These are phyloP conservation scores for Paramarasmius palmivorus DNA, from an alignment of 1,284 basidiomycete species.

Conservation along the genomic window DNA sequence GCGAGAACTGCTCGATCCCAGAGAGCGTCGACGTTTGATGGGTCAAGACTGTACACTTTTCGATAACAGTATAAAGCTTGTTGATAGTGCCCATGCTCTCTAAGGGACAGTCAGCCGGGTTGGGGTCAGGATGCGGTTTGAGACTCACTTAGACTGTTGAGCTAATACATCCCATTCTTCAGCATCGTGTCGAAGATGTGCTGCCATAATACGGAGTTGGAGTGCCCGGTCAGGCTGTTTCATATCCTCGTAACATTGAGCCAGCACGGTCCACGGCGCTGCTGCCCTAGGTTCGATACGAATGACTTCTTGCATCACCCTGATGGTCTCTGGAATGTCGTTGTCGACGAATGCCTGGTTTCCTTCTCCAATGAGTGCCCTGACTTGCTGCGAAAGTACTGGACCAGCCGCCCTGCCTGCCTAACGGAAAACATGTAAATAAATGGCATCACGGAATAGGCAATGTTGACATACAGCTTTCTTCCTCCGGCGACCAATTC, in stretches of 20 bases:
- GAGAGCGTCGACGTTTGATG: constrained; percentile 80
- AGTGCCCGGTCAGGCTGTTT: constrained; percentile 72
- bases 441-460: neutral
- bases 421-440: constrained; percentile 19
- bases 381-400: constrained; percentile 80
- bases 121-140: neutral
- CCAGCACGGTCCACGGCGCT: constrained; percentile 86
- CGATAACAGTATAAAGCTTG: constrained; percentile 93
- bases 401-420: constrained; percentile 44
- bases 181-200: constrained; percentile 82
- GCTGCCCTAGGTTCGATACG: constrained; percentile 88
- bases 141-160: constrained; percentile 62
- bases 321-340: constrained; percentile 69
- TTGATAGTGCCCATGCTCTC: constrained; percentile 71
- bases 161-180: constrained; percentile 90
- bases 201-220: constrained; percentile 87
- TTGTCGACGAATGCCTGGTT: constrained; percentile 85
- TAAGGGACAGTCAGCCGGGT: constrained; percentile 24
- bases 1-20: constrained; percentile 91
- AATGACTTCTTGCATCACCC: constrained; percentile 89
- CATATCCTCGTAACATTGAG: constrained; percentile 75
- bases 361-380: constrained; percentile 80
- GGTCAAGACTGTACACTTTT: constrained; percentile 81
- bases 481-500: constrained; percentile 58
- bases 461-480: constrained; percentile 35